Evolutionary conservation across 2,329 filamentous ascomycete genomes (phyloP), one percentile per base, ranked within the genome.

Genomic region (Peltaster fructicola): DNA sequence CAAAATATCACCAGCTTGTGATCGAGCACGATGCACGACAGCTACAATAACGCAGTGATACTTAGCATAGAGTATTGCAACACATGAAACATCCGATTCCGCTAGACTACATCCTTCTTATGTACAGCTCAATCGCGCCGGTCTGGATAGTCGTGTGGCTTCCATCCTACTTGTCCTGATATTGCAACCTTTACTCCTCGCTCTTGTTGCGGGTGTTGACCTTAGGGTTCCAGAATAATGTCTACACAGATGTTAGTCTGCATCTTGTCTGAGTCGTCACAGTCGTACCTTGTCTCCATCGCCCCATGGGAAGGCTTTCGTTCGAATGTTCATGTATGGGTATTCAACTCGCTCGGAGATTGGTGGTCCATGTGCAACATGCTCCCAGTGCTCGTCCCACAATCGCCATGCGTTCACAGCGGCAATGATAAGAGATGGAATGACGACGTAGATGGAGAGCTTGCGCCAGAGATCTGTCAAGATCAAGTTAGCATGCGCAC

Each of bases 321-420:
- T 68, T 53, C 88, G 78, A 56, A 98, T 78, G 68, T 98, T 98
- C 70, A 91, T 80, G 72, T 91, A 98, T 32, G 82, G 62, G 60
- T 95, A 98, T 64, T 95, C 80, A 46, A 67, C 59, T 50, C 79
- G 76, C 62, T 98, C 88, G 64, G 91, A 81, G 41, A 85, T 64
- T 39, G 88, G 78, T 32, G 77, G 70, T 55, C 79, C 59, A 61
- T 95, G 85, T 26, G 56, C 59, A 70, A 76, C 81, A 67, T 98
- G 88, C 59, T 90, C 79, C 85, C 85, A 95, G 60, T 98, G 88
- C 62, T 90, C 80, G 46, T 69, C 73, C 81, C 82, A 98, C 36
- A 92, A 72, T 50, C 73, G 72, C 54, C 77, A 92, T 45, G 84
- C 84, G 55, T 98, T 98, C 57, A 73, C 61, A 39, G 58, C 53